phyloP scores from a whole-genome alignment of 176 grass and related monocot genomes.

The Pontederia crassipes region DNA sequence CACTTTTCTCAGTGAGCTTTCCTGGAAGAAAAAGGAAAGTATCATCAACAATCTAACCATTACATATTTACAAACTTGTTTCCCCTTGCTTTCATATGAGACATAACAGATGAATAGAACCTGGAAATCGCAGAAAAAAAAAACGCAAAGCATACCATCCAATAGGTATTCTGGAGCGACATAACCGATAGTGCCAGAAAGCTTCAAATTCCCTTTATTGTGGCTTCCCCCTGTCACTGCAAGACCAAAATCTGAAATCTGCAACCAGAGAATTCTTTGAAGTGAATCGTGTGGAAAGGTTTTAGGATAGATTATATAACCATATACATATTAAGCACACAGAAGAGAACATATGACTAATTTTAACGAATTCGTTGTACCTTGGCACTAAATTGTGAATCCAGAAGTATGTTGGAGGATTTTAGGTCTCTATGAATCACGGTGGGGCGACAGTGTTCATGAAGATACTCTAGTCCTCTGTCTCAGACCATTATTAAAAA shows the following conservation, averaged over 20 bases:
- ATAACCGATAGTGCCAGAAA: conserved; percentile 94
- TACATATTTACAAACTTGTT: conserved; percentile 13
- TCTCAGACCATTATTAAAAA: conserved; percentile 8
- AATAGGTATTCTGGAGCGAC: conserved; percentile 90
- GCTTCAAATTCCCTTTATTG: conserved; percentile 56
- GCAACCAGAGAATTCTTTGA: conserved; percentile 17
- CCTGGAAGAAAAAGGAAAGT: conserved; percentile 34
- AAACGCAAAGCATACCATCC: conserved; percentile 40
- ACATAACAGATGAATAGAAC: background rate
- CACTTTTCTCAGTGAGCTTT: conserved; percentile 92
- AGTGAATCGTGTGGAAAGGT: background rate
- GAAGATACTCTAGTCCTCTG: conserved; percentile 97
- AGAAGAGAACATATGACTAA: background rate
- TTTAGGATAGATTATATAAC: too few relatives aligned
- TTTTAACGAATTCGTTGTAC: conserved; percentile 16
- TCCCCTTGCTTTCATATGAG: background rate
- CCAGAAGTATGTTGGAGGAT: conserved; percentile 96
- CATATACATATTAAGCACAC: background rate
- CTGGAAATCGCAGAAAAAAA: background rate
- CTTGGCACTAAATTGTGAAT: conserved; percentile 85
- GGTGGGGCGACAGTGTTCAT: conserved; percentile 83
- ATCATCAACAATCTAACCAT: background rate
- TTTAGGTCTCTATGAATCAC: conserved; percentile 97
- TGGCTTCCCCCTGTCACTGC: conserved; percentile 53
- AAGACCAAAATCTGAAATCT: conserved; percentile 99